These are phyloP conservation scores for Phtheirospermum japonicum DNA, from an alignment of 257 asterid genomes.

Conservation along the genomic window DNA sequence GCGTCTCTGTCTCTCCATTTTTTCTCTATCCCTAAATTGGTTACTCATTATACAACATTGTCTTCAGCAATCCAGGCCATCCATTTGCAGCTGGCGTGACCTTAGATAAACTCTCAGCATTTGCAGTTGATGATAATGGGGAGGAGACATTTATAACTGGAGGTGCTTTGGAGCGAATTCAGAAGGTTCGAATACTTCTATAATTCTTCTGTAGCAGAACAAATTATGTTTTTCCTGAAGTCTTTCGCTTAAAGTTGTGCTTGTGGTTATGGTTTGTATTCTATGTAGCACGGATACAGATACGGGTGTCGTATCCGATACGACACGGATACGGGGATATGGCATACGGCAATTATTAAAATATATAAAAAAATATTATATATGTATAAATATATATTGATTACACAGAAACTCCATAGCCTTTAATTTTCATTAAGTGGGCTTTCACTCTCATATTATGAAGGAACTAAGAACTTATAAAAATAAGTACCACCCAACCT, in stretches of 20 bases:
- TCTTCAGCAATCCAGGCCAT: constrained; percentile 86
- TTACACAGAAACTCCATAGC: no score
- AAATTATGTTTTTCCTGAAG: constrained; percentile 5
- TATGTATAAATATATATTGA: no score
- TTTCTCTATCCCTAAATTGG: constrained; percentile 16
- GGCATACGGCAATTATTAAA: no score
- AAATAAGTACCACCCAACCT: no score
- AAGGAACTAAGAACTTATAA: no score
- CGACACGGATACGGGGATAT: no score
- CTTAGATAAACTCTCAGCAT: constrained; percentile 85
- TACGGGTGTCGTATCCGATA: no score
- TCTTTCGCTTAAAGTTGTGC: constrained; percentile 5
- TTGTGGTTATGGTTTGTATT: not conserved
- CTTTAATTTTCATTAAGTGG: no score
- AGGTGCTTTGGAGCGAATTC: constrained; percentile 80
- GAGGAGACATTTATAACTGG: constrained; percentile 85
- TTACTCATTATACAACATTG: constrained; percentile 24
- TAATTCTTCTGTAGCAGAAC: constrained; percentile 13
- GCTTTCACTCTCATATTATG: no score
- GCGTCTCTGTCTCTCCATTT: not conserved
- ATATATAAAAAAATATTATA: no score
- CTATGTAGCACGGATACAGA: no score
- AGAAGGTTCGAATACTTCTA: constrained; percentile 58
- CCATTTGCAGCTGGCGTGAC: constrained; percentile 92
- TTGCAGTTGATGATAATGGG: constrained; percentile 87